Percentiles rank a stretch among this genome's conserved stretches.
Conservation (phyloP, 192 early-diverging fungal species). For the Coemansia sp. region DNA sequence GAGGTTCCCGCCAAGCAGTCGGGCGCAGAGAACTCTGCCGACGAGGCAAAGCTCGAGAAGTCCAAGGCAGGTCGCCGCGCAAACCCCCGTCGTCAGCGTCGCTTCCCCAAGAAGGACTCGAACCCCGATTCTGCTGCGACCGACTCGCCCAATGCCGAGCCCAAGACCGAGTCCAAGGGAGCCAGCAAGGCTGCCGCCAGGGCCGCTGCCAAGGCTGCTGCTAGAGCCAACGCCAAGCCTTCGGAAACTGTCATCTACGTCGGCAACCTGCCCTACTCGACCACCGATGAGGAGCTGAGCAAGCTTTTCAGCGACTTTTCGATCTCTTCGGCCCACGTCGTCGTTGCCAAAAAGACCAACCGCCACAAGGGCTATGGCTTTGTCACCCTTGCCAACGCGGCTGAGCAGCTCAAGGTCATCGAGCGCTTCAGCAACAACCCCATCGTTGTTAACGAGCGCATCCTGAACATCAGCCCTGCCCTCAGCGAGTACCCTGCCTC, state of each 20-base stretch:
- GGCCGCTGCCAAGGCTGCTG: constrained; percentile 3
- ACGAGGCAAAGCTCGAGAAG: constrained; percentile 21
- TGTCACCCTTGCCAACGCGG: constrained; percentile 76
- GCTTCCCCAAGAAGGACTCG: constrained; percentile 52
- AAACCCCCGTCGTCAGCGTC: constrained; percentile 34
- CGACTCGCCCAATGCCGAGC: background rate
- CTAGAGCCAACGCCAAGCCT: constrained; percentile 14
- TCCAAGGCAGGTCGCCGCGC: constrained; percentile 1
- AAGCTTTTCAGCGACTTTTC: constrained; percentile 72
- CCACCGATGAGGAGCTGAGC: constrained; percentile 68
- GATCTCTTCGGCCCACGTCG: constrained; percentile 73
- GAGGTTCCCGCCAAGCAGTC: constrained; percentile 18
- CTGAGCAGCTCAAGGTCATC: constrained; percentile 63
- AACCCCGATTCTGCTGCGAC: background rate
- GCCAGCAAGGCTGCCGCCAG: constrained; percentile 4
- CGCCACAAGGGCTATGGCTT: constrained; percentile 95
- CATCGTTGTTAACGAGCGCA: constrained; percentile 26
- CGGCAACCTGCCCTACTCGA: constrained; percentile 76
- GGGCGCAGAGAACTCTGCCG: constrained; percentile 29
- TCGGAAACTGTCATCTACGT: constrained; percentile 70
- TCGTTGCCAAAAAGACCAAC: constrained; percentile 62
- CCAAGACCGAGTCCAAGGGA: background rate
- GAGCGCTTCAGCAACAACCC: constrained; percentile 26
- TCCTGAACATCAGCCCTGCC: constrained; percentile 46
- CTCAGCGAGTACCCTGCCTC: constrained; percentile 39